These are phyloP conservation scores for Coniophora puteana DNA, from an alignment of 1,284 basidiomycete species.

Conservation along the genomic window DNA sequence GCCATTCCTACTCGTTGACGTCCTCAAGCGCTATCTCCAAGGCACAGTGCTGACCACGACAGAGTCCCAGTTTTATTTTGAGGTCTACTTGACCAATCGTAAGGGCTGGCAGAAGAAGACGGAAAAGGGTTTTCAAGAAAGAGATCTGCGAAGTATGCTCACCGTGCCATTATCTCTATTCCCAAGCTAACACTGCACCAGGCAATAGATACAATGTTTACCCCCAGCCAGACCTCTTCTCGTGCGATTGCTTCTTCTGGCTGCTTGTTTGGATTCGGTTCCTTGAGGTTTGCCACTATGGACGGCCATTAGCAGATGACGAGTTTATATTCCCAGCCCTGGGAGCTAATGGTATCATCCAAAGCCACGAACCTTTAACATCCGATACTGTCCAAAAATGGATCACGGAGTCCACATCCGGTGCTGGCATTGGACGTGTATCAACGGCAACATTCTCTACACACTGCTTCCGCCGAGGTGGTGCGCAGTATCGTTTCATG, in stretches of 20 bases:
- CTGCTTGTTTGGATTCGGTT: constrained; percentile 23
- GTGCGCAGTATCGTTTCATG: constrained; percentile 37
- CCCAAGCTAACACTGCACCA: constrained; percentile 7
- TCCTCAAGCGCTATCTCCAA: constrained; percentile 6
- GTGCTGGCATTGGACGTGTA: constrained; percentile 17
- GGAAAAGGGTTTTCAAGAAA: constrained; percentile 5
- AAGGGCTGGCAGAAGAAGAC: constrained; percentile 13
- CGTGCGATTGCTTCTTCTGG: constrained; percentile 24
- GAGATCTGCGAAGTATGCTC: constrained; percentile 5
- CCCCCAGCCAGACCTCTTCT: constrained; percentile 19
- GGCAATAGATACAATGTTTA: constrained; percentile 30
- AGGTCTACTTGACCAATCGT: constrained; percentile 5
- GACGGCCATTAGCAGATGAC: constrained; percentile 16
- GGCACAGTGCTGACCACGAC: background rate
- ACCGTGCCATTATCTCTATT: background rate
- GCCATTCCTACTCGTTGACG: constrained; percentile 3
- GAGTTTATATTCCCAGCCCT: constrained; percentile 34
- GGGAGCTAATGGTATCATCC: constrained; percentile 21
- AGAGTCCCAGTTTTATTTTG: background rate
- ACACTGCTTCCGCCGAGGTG: constrained; percentile 31
- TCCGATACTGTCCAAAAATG: constrained; percentile 24
- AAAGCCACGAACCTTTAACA: constrained; percentile 18
- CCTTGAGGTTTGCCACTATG: constrained; percentile 17
- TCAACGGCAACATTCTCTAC: constrained; percentile 24
- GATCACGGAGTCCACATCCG: constrained; percentile 19